A percentile compares a stretch with the other conserved stretches of the same genome.
phyloP scores from a whole-genome alignment of 495 filamentous ascomycete species.

The Chaetomidium leptoderma region DNA sequence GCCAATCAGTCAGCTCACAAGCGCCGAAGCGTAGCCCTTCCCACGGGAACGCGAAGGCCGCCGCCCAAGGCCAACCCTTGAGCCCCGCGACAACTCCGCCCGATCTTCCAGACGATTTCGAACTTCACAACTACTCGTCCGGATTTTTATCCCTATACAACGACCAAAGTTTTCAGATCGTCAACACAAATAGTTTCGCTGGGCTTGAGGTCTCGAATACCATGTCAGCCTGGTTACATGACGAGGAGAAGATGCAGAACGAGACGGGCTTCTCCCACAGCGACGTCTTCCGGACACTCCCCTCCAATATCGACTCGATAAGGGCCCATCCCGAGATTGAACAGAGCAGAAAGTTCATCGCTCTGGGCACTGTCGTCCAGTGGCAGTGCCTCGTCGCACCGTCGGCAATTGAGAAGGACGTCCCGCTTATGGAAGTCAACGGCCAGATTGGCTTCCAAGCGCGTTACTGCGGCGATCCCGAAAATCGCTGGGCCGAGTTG shows the following conservation, averaged over 20 bases:
- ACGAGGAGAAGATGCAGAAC: constrained; percentile 47
- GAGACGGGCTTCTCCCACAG: constrained; percentile 42
- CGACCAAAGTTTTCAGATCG: constrained; percentile 52
- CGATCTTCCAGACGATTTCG: constrained; percentile 50
- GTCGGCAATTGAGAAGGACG: constrained; percentile 55
- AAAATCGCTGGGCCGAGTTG: constrained; percentile 70
- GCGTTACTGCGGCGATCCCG: constrained; percentile 66
- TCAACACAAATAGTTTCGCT: constrained; percentile 62
- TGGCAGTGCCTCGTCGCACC: constrained; percentile 67
- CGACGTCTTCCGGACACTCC: constrained; percentile 51
- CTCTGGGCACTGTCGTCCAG: constrained; percentile 43
- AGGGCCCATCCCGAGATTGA: constrained; percentile 37
- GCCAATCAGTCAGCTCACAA: constrained; percentile 62
- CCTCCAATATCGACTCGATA: constrained; percentile 35
- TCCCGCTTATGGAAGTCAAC: constrained; percentile 78
- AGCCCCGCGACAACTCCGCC: constrained; percentile 55
- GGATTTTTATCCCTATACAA: constrained; percentile 70
- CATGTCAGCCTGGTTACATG: constrained; percentile 68
- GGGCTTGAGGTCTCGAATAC: constrained; percentile 63
- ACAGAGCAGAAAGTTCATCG: constrained; percentile 43
- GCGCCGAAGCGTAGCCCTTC: constrained; percentile 53
- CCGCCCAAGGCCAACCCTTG: constrained; percentile 45
- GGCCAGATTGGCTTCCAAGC: constrained; percentile 78
- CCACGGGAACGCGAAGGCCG: constrained; percentile 37
- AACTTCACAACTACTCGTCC: constrained; percentile 61